Evolutionary conservation across 768 basidiomycete species (phyloP), one percentile per base, ranked within the genome.

Genomic region (Epithele typhae): DNA sequence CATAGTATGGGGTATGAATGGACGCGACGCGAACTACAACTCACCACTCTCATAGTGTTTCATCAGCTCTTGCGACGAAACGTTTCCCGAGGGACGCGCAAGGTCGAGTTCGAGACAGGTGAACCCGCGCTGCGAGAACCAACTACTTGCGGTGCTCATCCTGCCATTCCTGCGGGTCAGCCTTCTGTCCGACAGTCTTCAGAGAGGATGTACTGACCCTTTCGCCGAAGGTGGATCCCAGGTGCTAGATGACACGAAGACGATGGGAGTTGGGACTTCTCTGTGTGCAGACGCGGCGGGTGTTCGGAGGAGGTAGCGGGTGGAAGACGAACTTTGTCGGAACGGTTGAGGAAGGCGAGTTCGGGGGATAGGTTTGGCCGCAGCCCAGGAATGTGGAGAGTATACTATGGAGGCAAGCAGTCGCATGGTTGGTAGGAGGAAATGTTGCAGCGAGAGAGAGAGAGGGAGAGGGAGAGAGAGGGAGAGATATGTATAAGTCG

Each of bases 201-300:
- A 39, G 18, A 3, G 17, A 19, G 24, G 11, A 35, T 25, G 30
- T 3, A 51, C 46, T 55, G 57, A 77, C 74, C 70, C 70, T 48
- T 58, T 58, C 27, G 56, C 53, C 9, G 73, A 75, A 17, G 56
- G n/a, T 52, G 54, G 44, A 57, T 75, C 73, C 75, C 77, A 76
- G 23, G 54, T 43, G n/a, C 63, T 64, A 0, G 75, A 67, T 12
- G 77, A 77, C 30, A 78, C 68, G 46, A 80, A 78, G 0, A 77
- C 69, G 17, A 80, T 60, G 10, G 78, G 78, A 4, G 77, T 79
- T 6, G 78, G 76, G 8, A 65, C 72, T 53, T 75, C 67, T 34
- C 78, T 64, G 19, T 71, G 71, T 10, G 75, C 72, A 52, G 59
- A 65, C 8, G 56, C 33, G 2, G 75, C 56, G 19, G 77, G 76